phyloP scores from a whole-genome alignment of 106 monocot species.

The Phalaenopsis equestris region DNA sequence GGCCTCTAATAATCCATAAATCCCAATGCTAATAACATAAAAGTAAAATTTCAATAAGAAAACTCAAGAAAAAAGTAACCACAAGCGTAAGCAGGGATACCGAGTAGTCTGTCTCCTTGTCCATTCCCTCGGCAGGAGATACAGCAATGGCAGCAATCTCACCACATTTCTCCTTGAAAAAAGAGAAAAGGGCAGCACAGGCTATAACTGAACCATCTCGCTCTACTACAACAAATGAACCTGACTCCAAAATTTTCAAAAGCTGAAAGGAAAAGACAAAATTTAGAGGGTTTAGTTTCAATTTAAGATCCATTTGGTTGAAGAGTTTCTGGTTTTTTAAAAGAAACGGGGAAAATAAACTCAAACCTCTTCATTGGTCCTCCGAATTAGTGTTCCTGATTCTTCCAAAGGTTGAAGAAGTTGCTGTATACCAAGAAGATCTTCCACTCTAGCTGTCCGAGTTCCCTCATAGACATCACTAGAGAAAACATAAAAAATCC shows the following conservation, averaged over 20 bases:
- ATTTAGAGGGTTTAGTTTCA: not conserved
- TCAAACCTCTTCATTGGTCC: slow-evolving; percentile 25
- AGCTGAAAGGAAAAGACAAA: slow-evolving; percentile 34
- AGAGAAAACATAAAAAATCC: not conserved
- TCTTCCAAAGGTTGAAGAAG: slow-evolving; percentile 24
- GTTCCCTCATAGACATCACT: slow-evolving; percentile 31
- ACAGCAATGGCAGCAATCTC: slow-evolving; percentile 90
- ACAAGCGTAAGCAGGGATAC: slow-evolving; percentile 25
- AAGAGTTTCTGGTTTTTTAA: not conserved
- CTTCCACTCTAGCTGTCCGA: slow-evolving; percentile 22
- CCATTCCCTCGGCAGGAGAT: slow-evolving; percentile 88
- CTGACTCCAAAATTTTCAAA: slow-evolving; percentile 40
- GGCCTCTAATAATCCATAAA: not conserved
- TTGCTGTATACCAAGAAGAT: slow-evolving; percentile 23
- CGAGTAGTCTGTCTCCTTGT: slow-evolving; percentile 89
- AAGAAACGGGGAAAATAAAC: not conserved
- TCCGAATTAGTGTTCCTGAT: slow-evolving; percentile 18
- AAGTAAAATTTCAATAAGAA: not conserved
- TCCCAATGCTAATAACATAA: not conserved
- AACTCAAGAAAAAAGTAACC: not conserved
- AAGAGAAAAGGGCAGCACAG: slow-evolving; percentile 82
- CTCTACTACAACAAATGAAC: slow-evolving; percentile 65
- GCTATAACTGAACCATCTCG: slow-evolving; percentile 93
- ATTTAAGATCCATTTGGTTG: not conserved
- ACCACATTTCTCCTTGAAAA: slow-evolving; percentile 64